Evolutionary conservation across 805 yeast genomes (phyloP), one percentile per base, ranked within the genome.

Genomic region (Brettanomyces custersianus): DNA sequence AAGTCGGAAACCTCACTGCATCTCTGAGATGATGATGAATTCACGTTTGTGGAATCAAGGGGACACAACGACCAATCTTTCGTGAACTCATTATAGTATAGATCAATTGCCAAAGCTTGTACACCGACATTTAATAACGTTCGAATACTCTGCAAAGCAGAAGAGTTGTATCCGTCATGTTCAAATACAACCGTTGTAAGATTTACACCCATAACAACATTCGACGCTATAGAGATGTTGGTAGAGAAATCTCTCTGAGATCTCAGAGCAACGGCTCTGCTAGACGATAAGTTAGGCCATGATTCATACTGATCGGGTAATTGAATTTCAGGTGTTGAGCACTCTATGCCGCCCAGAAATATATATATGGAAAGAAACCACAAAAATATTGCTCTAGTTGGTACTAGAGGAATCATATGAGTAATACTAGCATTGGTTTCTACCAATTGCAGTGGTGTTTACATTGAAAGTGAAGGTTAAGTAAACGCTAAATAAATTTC

Each of bases 11-110:
- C 35, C 21, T 29, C 12, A 3, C 34, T 47, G 36, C 57, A 52
- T 15, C 23, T 16, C n/a, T 25, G 8, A 2, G 11, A 9, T 1
- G 26, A n/a, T 5, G 12, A 5, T 5, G 33, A 15, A n/a, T 15
- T 40, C 17, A 37, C 65, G 59, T 2, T 40, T 29, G 5, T 63
- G 59, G 54, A 2, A 66, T 63, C 2, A 4, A 29, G 20, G 3
- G 82, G 80, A 44, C 83, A 77, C 3, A 77, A 51, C 43, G 75
- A 79, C 74, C 81, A 77, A 38, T 55, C 59, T 8, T 40, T 34
- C 3, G 63, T 55, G 29, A 56, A 45, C 34, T 69, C 72, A 46
- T 71, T 72, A 65, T 74, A 70, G 51, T 76, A 77, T 20, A 78
- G 37, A 47, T 80, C 83, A 4, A 77, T 35, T 36, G 60, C 54